Evolutionary conservation across 306 rosid genomes (phyloP), one percentile per base, ranked within the genome.

Genomic region (Lathyrus oleraceus): DNA sequence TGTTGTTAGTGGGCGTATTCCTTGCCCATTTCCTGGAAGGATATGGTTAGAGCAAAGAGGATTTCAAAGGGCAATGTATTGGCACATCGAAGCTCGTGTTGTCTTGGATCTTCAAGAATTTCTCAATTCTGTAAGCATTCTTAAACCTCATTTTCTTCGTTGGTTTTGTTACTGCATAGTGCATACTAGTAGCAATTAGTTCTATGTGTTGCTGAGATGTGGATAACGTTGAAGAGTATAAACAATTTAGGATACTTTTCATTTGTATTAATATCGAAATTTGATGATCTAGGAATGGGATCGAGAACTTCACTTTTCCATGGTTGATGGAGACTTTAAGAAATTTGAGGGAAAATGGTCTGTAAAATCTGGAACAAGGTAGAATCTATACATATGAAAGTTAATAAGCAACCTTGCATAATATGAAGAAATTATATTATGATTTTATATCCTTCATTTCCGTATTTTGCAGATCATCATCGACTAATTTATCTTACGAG

Each of bases 41-140:
- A 85, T 88, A 76, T 94, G 98, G 96, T 65, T 93, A 73, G 98
- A 93, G 69, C 98, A 93, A 81, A 90, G 97, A 79, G 98, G 97
- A 40, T 77, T 90, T 70, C 91, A 94, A 76, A 85, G 96, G 80
- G 96, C 95, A 25, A 70, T 94, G 81, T 94, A 94, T 84, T 94
- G 98, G 98, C 98, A 90, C 56, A 90, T 94, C 28, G 98, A 94
- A 88, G 98, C 98, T 63, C 92, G 96, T 13, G 98, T 90, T 72
- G 98, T 93, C 0, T 87, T 93, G 91, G 97, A 93, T 76, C 98
- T 88, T 85, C 96, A 76, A 73, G 95, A 94, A 71, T 71, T 84
- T 69, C 32, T 72, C 67, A 75, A 84, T 81, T 82, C 90, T 49
- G 96, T 90, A 82, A 85, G 87, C 76, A 32, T 66, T 16, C 61